Evolutionary conservation across 768 basidiomycete species (phyloP), one percentile per base, ranked within the genome.

Genomic region (Baorangia bicolor): DNA sequence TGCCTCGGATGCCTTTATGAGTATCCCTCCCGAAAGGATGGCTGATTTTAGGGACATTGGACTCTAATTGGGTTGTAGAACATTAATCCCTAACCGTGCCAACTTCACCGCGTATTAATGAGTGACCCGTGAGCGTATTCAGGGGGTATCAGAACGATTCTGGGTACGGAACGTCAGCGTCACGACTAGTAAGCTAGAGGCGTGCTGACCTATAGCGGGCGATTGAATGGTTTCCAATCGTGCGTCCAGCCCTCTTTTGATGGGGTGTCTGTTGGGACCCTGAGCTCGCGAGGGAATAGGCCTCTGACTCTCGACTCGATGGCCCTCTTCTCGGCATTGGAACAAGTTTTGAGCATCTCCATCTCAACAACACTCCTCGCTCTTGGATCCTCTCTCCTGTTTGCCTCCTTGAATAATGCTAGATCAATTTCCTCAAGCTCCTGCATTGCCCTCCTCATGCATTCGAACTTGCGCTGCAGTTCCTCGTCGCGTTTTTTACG

Each of bases 381-480:
- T 60, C 88, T 77, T n/a, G 88, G 88, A 63, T 94, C 87, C 67
- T 90, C 85, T 69, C 74, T 76, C 67, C 81, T 81, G 66, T 90
- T 90, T 25, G 88, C 87, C 73, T 88, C 88, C 69, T 76, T 76
- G 65, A 84, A 90, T 30, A 89, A 74, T 51, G 74, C 76, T 45
- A 79, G 76, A 27, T 73, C 71, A 13, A 78, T 73, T 48, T 73
- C 65, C 58, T 81, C 77, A 61, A 98, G 77, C 68, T 88, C 85
- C 57, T 90, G 86, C 89, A 97, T 94, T 16, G 95, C 95, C 62
- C 74, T 74, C 69, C 77, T 76, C 94, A 97, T 94, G 64, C 83
- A 81, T 52, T 84, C 79, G 65, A 87, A 94, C 72, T 95, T 95
- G 72, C 86, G 80, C 54, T 77, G 75, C 58, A 91, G 68, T 65